These are phyloP conservation scores for Mortierella sp. DNA, from an alignment of 371 early-diverging fungal species.

Conservation along the genomic window DNA sequence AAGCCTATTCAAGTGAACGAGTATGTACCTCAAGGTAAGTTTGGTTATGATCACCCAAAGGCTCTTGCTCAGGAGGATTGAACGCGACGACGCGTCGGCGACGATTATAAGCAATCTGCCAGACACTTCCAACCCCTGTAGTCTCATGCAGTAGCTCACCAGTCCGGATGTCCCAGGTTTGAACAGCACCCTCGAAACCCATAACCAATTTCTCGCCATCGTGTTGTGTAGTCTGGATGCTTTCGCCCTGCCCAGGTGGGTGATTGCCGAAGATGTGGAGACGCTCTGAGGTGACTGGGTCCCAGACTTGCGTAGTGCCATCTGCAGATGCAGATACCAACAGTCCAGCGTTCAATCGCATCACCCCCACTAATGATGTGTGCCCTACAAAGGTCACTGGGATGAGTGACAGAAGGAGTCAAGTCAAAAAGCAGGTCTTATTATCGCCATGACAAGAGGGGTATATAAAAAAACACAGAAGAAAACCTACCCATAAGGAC, in stretches of 20 bases:
- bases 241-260: conserved; percentile 55
- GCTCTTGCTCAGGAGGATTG: background rate
- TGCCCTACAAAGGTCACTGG: conserved; percentile 72
- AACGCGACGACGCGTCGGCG: conserved; percentile 86
- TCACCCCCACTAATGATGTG: conserved; percentile 90
- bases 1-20: too few species aligned
- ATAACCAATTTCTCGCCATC: conserved; percentile 87
- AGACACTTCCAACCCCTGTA: conserved; percentile 79
- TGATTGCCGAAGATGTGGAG: conserved; percentile 73
- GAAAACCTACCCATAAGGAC: conserved; percentile 71
- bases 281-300: conserved; percentile 73
- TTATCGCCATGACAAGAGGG: background rate
- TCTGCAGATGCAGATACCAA: conserved; percentile 95
- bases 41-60: background rate
- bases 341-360: conserved; percentile 81
- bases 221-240: conserved; percentile 93
- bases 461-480: background rate
- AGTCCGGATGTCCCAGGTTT: conserved; percentile 89
- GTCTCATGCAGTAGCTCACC: conserved; percentile 76
- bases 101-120: conserved; percentile 90
- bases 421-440: background rate
- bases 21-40: background rate
- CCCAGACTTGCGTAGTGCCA: conserved; percentile 92
- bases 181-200: conserved; percentile 89
- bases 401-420: background rate